phyloP scores from a whole-genome alignment of 2,329 filamentous ascomycete species.

The Calonectria crousiana region DNA sequence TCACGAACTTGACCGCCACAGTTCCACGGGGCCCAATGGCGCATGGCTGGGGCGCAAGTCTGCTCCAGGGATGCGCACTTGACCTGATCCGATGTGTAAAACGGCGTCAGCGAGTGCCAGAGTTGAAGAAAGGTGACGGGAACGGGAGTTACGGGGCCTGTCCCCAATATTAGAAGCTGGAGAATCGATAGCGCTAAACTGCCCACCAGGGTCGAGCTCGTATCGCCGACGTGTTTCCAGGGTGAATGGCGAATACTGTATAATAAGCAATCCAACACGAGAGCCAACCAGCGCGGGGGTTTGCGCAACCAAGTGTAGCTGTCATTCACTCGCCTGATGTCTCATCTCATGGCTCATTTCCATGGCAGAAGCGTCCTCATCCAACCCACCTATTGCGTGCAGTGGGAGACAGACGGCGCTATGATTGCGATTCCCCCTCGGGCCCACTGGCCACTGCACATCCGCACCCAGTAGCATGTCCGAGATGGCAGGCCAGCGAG shows the following conservation, averaged over 20 bases:
- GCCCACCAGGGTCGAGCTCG: conserved; percentile 14
- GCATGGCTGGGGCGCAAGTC: neutral
- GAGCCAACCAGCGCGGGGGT: neutral
- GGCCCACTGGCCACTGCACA: conserved; percentile 10
- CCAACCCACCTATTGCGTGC: conserved; percentile 22
- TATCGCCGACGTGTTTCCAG: neutral
- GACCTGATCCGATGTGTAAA: conserved; percentile 6
- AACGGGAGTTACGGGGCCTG: neutral
- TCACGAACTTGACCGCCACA: conserved; percentile 21
- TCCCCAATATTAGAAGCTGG: conserved; percentile 25
- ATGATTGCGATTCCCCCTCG: conserved; percentile 20
- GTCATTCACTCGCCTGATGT: neutral
- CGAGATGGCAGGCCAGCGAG: conserved; percentile 13
- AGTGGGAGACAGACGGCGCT: conserved; percentile 17
- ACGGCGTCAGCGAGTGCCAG: neutral
- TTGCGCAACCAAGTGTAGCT: neutral
- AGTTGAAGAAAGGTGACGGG: neutral
- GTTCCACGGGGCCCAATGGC: neutral
- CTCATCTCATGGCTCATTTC: neutral
- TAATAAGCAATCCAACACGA: neutral
- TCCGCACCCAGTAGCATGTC: conserved; percentile 19
- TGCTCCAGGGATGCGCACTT: neutral
- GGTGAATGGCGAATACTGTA: neutral
- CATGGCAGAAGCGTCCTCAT: conserved; percentile 7
- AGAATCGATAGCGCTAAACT: conserved; percentile 21